Percentiles rank a stretch among this genome's conserved stretches.
phyloP scores from a whole-genome alignment of 768 basidiomycete species.

The Dioszegia hungarica region DNA sequence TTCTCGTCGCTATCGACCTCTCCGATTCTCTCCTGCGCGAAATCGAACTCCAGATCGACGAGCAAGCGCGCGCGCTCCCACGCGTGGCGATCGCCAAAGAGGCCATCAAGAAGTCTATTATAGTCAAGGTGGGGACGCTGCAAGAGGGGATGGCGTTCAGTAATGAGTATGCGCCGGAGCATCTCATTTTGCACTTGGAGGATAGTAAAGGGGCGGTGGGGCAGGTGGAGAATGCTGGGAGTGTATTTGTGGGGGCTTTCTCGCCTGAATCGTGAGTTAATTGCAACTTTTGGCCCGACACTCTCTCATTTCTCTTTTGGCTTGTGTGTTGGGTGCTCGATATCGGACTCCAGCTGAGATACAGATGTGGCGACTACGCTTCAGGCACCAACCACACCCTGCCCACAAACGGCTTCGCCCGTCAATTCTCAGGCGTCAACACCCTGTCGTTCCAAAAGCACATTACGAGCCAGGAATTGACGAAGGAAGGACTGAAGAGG shows the following conservation, averaged over 20 bases:
- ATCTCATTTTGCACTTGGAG: conserved; percentile 84
- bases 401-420: conserved; percentile 81
- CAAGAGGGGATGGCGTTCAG: conserved; percentile 81
- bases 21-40: conserved; percentile 57
- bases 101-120: conserved; percentile 84
- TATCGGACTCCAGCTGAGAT: too few species aligned
- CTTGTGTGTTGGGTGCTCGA: too few species aligned
- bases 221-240: conserved; percentile 83
- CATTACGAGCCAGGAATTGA: conserved; percentile 93
- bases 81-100: conserved; percentile 85
- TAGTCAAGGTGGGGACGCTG: conserved; percentile 64
- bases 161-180: conserved; percentile 97
- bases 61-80: conserved; percentile 76
- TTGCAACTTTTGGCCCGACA: background rate
- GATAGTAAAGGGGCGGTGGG: conserved; percentile 63
- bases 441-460: conserved; percentile 97
- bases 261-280: conserved; percentile 80
- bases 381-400: conserved; percentile 98
- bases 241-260: conserved; percentile 90
- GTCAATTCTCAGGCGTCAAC: conserved; percentile 97
- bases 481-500: conserved; percentile 64
- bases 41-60: conserved; percentile 79
- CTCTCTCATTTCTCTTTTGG: background rate
- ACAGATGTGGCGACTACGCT: conserved; percentile 96
- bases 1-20: conserved; percentile 76